Evolutionary conservation across 2,329 filamentous ascomycete species (phyloP), one percentile per base, ranked within the genome.

Genomic region (Fusarium dlaminii): DNA sequence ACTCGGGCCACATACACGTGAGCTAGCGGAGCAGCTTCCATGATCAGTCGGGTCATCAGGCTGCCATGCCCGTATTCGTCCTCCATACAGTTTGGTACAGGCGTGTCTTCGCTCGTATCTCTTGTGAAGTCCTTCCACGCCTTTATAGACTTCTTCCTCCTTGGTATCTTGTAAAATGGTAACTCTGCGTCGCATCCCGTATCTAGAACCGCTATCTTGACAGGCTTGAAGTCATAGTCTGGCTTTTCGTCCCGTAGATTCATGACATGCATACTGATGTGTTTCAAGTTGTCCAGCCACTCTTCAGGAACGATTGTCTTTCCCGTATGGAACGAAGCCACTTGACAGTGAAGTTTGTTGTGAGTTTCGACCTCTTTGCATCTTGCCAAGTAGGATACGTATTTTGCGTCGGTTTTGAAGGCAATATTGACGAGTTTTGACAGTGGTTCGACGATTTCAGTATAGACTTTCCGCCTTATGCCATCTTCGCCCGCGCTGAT

Each of bases 71-170:
- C 57, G 15, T 40, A 60, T 20, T 27, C 27, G 6, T 60, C 57
- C 14, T 55, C 27, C 36, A 55, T 55, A 0, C 1, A 9, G 0
- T 1, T 5, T 37, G 6, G 0, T 14, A 3, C 17, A 9, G 9
- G 0, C 1, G 0, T 20, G 4, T 24, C 52, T 0, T 30, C 27
- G 24, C 10, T n/a, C 1, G 0, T 1, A 13, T 13, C 0, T 5
- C 2, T 14, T 6, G 22, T 5, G 13, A 52, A 54, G 3, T 60
- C 57, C 2, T 7, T 60, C 36, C 57, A 40, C 0, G 27, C 22
- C 0, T 4, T 29, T 9, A 54, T n/a, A 0, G 17, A 52, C 0
- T 42, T 36, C 10, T 22, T 42, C 1, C 34, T n/a, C 1, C n/a
- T 52, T 0, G 29, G 9, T 11, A 22, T 34, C 12, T 40, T 60